Evolutionary conservation across 2,329 filamentous ascomycete species (phyloP).

Genomic region (Phaeosphaeriaceae sp.): DNA sequence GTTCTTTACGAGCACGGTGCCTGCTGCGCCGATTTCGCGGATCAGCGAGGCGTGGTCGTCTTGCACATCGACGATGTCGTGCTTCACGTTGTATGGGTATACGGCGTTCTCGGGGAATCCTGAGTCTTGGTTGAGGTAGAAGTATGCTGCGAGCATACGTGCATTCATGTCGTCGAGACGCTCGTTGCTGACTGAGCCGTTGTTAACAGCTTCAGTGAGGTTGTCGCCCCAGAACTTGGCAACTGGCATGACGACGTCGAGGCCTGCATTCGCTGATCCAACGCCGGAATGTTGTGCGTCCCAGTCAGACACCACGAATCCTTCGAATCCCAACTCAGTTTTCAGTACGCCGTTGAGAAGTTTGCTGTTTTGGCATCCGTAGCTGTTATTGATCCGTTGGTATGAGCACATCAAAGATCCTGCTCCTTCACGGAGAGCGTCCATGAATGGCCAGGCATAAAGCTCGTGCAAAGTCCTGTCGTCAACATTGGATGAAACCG

Average conservation of each 20-base stretch:
- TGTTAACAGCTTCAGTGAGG: constrained; percentile 38
- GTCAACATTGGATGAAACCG: constrained; percentile 68
- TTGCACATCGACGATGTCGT: constrained; percentile 57
- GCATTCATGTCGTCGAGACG: constrained; percentile 43
- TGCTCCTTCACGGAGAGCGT: constrained; percentile 65
- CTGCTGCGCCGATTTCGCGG: constrained; percentile 51
- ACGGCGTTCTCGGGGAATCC: constrained; percentile 36
- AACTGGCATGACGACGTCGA: constrained; percentile 57
- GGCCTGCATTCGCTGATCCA: constrained; percentile 53
- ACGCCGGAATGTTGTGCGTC: constrained; percentile 56
- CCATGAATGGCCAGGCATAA: constrained; percentile 73
- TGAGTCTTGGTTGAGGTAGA: constrained; percentile 50
- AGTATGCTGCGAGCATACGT: constrained; percentile 35
- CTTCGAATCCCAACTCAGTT: constrained; percentile 59
- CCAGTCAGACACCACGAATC: constrained; percentile 52
- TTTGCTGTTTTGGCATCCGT: constrained; percentile 47
- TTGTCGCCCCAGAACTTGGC: constrained; percentile 41
- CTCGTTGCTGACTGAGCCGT: constrained; percentile 31
- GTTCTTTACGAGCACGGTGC: constrained; percentile 58
- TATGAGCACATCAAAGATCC: constrained; percentile 68
- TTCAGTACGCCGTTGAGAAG: constrained; percentile 61
- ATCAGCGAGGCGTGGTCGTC: constrained; percentile 52
- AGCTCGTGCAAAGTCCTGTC: constrained; percentile 71
- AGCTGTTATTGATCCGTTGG: constrained; percentile 42
- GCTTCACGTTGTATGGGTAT: constrained; percentile 30